Evolutionary conservation across 2,329 filamentous ascomycete genomes (phyloP), one percentile per base, ranked within the genome.

Genomic region (Scedosporium boydii): DNA sequence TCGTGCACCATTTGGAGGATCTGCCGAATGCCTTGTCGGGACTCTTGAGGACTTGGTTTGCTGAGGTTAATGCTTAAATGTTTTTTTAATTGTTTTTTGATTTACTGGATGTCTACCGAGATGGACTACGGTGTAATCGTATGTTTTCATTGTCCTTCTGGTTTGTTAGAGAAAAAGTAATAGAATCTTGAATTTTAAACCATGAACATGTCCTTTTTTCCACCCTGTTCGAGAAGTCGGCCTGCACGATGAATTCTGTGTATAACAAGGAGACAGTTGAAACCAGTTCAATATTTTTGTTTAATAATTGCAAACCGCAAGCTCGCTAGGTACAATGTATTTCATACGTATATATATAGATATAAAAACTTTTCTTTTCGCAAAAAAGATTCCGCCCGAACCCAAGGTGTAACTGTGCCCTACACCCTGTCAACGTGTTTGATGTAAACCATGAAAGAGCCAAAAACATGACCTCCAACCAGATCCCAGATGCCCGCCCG

Each of bases 31-130:
- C 97, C 53, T 75, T 99, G 75, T 90, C 92, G 14, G 90, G 90
- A 29, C 83, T 96, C 67, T 76, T 99, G 77, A 88, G 93, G 76
- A 96, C 96, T 67, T 99, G 96, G 96, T 97, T 99, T 80, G 87
- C 90, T 0, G 85, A 88, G 74, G 84, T 88, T 10, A 81, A 82
- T 67, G 72, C 78, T 5, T 78, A 67, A 67, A 70, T 27, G 34
- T 27, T 42, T 18, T 23, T 14, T 21, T 42, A 7, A 38, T 38
- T 56, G 12, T 14, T 18, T 1, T 10, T 51, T 27, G 29, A 34
- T 34, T 27, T 38, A n/a, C 44, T 48, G 18, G 16, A 7, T 18
- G 18, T 18, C 44, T 48, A 48, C 18, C 7, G 34, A 38, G 34
- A 38, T 38, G 10, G 34, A 7, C 16, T 21, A 48, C 14, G 10